phyloP scores from a whole-genome alignment of 495 filamentous ascomycete species.

The Tuber brumale region DNA sequence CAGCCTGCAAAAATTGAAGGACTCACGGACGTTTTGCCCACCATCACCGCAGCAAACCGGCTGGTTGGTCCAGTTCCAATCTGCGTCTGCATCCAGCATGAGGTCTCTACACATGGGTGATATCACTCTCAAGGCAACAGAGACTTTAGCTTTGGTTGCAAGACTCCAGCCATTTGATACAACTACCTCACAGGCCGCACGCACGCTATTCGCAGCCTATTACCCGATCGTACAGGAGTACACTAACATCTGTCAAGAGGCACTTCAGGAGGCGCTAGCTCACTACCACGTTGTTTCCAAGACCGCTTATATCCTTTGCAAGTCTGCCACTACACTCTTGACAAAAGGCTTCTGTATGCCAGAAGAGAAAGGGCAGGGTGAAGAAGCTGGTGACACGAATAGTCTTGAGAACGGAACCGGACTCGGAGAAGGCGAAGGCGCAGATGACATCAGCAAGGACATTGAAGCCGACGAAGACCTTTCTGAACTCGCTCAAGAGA shows the following conservation, averaged over 20 bases:
- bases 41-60: slow-evolving; percentile 52
- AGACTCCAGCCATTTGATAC: slow-evolving; percentile 47
- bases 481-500: slow-evolving; percentile 79
- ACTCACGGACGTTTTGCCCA: slow-evolving; percentile 46
- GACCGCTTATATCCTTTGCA: slow-evolving; percentile 64
- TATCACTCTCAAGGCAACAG: slow-evolving; percentile 51
- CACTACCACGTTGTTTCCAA: slow-evolving; percentile 65
- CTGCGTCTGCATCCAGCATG: slow-evolving; percentile 51
- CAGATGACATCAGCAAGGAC: slow-evolving; percentile 95
- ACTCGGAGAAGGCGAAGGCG: slow-evolving; percentile 90
- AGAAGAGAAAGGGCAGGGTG: slow-evolving; percentile 62
- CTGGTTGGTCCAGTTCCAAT: slow-evolving; percentile 60
- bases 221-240: slow-evolving; percentile 73
- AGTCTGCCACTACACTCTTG: slow-evolving; percentile 66
- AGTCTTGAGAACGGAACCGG: slow-evolving; percentile 89
- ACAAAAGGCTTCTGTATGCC: slow-evolving; percentile 88
- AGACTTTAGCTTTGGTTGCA: slow-evolving; percentile 50
- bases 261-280: slow-evolving; percentile 50
- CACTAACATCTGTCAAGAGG: slow-evolving; percentile 51
- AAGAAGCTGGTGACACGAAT: slow-evolving; percentile 51
- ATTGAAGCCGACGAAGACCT: slow-evolving; percentile 89
- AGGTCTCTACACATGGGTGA: slow-evolving; percentile 54
- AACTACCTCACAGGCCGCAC: slow-evolving; percentile 46
- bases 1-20: slow-evolving; percentile 64
- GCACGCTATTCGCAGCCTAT: slow-evolving; percentile 59